Evolutionary conservation across 257 asterid species (phyloP).

Genomic region (Ilex asprella): DNA sequence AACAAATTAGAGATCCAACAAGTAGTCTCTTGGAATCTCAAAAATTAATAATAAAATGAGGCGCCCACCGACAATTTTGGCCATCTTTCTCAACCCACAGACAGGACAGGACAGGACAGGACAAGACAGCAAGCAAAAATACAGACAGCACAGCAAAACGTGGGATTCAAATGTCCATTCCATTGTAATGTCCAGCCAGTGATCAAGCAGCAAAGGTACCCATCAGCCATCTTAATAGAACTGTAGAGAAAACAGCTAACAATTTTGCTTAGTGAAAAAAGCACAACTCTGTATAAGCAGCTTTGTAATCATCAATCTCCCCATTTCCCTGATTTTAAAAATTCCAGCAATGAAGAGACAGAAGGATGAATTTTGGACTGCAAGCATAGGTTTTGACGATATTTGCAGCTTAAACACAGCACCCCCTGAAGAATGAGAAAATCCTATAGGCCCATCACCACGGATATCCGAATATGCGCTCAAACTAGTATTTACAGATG

Average conservation of each 20-base stretch:
- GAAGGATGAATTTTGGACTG: background rate
- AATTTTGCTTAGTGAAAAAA: too few species aligned
- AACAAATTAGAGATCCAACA: too few species aligned
- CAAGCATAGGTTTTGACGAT: background rate
- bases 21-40: too few species aligned
- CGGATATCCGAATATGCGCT: background rate
- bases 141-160: too few species aligned
- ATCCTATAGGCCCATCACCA: background rate
- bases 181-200: background rate
- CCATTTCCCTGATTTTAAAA: background rate
- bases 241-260: background rate
- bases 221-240: background rate
- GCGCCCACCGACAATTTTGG: too few species aligned
- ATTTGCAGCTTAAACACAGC: background rate
- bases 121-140: too few species aligned
- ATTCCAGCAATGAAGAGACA: background rate
- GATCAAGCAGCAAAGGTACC: background rate
- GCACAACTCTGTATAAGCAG: background rate
- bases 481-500: background rate
- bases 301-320: background rate
- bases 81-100: too few species aligned
- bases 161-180: background rate
- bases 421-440: background rate
- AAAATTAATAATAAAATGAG: too few species aligned
- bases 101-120: too few species aligned